A percentile compares a stretch with the other conserved stretches of the same genome.
phyloP scores from a whole-genome alignment of 768 basidiomycete genomes.

The Mycena filopes region DNA sequence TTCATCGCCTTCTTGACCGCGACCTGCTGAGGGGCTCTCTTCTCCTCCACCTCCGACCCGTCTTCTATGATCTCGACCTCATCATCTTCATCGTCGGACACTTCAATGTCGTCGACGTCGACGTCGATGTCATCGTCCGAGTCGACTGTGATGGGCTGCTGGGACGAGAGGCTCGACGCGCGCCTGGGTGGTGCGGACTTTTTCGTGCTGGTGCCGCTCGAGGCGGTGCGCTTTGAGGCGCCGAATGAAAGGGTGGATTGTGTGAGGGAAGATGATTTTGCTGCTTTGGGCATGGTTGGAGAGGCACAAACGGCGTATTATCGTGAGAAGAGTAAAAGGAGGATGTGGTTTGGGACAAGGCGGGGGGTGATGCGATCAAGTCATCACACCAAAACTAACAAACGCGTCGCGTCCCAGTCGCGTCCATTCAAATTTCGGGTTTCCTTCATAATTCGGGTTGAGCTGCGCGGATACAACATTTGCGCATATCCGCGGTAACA shows the following conservation, averaged over 20 bases:
- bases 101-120: constrained; percentile 38
- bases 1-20: constrained; percentile 22
- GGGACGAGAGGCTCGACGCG: constrained; percentile 26
- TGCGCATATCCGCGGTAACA: no score
- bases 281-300: constrained; percentile 21
- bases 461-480: no score
- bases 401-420: no score
- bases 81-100: constrained; percentile 39
- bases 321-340: no score
- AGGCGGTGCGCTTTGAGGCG: constrained; percentile 56
- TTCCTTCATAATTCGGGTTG: no score
- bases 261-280: constrained; percentile 43
- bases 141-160: constrained; percentile 16
- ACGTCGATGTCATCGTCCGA: constrained; percentile 35
- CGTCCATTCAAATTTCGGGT: no score
- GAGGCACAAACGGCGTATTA: background rate
- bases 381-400: no score
- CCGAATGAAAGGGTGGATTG: constrained; percentile 60
- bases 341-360: no score
- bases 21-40: constrained; percentile 6
- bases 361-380: no score
- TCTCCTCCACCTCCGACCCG: constrained; percentile 1
- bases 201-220: constrained; percentile 33
- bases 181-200: constrained; percentile 34
- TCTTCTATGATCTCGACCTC: constrained; percentile 17